Percentiles rank a stretch among this genome's conserved stretches.
Evolutionary conservation across 179 eudicot genomes (phyloP).

Genomic region (Camellia oleifera): DNA sequence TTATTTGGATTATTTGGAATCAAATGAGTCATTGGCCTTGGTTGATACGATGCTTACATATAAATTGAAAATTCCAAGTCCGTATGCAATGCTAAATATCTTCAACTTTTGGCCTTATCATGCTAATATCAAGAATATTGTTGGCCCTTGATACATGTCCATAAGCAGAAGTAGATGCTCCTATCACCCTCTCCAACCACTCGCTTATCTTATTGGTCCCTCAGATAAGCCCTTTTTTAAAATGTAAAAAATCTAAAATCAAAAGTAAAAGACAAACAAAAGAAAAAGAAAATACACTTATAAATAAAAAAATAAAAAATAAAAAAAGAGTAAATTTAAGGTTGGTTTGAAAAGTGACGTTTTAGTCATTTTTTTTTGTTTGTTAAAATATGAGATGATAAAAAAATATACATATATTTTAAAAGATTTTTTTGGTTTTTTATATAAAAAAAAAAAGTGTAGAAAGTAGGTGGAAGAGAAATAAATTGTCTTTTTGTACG

Average conservation of each 20-base stretch:
- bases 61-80: not conserved
- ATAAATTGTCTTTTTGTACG: too few species aligned
- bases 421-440: too few species aligned
- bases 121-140: constrained; percentile 3
- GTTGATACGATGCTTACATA: not conserved
- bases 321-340: not conserved
- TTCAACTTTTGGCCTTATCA: constrained; percentile 25
- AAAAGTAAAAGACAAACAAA: not conserved
- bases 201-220: constrained; percentile 7
- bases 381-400: too few species aligned
- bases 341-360: too few species aligned
- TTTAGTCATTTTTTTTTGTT: too few species aligned
- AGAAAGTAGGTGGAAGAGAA: too few species aligned
- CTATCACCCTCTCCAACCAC: constrained; percentile 21
- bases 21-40: not conserved
- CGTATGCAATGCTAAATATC: not conserved
- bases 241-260: not conserved
- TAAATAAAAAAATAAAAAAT: not conserved
- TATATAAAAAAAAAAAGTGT: too few species aligned
- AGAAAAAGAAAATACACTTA: not conserved
- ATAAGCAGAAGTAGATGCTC: constrained; percentile 24
- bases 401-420: too few species aligned
- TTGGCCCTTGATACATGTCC: not conserved
- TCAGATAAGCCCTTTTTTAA: constrained; percentile 7
- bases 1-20: not conserved